Base-by-base conservation (phyloP, 1,284 basidiomycete species). In the Microbotryum scabiosae region DNA sequence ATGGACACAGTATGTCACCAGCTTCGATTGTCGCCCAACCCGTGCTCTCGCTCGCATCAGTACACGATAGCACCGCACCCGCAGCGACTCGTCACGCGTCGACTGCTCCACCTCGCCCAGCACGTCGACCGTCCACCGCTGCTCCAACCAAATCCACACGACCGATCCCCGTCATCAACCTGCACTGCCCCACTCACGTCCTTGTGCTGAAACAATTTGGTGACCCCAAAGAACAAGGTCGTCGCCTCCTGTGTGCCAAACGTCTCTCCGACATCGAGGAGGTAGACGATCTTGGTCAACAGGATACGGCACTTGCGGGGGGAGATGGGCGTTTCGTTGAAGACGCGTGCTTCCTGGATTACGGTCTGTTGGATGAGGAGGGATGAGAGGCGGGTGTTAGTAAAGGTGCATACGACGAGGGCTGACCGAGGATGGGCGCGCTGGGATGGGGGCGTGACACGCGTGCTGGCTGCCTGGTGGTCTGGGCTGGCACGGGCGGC, bases 201-300 rank as follows among this genome's bases (percentile, higher is more conserved):
- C 77, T 97, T 98, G 79, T 98, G 88, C 77, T 98, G 96, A 78
- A 99, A 99, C 64, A 99, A 78, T 79, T 98, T 99, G 14, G 96
- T 97, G 0, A 93, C 94, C 56, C 96, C 94, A 78, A 99, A 99
- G 85, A 99, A 98, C 69, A 98, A 79, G 9, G 87, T 91, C 23
- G 96, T 98, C 3, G 96, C 93, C 78, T 98, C 96, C 76, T 97
- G 93, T 4, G 90, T 88, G 47, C 83, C 85, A 77, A 98, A 94
- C 1, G 84, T 90, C 79, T 98, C 94, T 65, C 96, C 96, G 67
- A 90, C 85, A 78, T 97, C 97, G 62, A 98, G 82, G 60, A 99
- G 82, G 78, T 97, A 97, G 58, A 97, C 87, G 73, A 98, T 91
- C 74, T 96, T 85, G 53, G 94, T 98, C 70, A 99, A 84, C 61